Percentiles rank a stretch among this genome's conserved stretches.
Conservation (phyloP, 257 asterid genomes). For the Solanum medicagineum region DNA sequence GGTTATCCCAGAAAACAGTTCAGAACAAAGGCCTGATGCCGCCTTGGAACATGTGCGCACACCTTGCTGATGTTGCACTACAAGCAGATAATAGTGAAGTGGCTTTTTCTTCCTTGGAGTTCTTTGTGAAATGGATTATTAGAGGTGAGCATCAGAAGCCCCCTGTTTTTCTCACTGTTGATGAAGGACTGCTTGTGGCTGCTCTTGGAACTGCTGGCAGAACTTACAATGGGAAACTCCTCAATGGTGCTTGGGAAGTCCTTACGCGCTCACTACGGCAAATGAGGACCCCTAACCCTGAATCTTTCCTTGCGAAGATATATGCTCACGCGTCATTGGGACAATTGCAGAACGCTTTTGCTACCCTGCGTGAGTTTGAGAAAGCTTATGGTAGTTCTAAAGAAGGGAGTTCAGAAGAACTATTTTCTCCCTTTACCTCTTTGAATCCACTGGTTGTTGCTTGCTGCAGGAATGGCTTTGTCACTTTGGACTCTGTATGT, state of each 20-base stretch:
- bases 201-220: conserved; percentile 87
- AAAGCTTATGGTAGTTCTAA: conserved; percentile 35
- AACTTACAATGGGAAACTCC: conserved; percentile 54
- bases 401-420: conserved; percentile 31
- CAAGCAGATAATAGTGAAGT: conserved; percentile 59
- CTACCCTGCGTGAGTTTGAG: conserved; percentile 76
- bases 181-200: conserved; percentile 63
- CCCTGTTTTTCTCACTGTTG: conserved; percentile 30
- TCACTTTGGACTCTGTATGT: conserved; percentile 67
- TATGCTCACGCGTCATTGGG: conserved; percentile 63
- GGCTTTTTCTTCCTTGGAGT: conserved; percentile 57
- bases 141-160: conserved; percentile 56
- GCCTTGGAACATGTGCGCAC: conserved; percentile 56
- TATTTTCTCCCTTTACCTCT: conserved; percentile 64
- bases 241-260: conserved; percentile 81
- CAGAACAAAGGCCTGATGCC: conserved; percentile 72
- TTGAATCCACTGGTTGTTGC: conserved; percentile 67
- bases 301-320: conserved; percentile 64
- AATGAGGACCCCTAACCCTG: conserved; percentile 53
- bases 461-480: conserved; percentile 64
- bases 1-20: conserved; percentile 67
- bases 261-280: conserved; percentile 64
- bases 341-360: conserved; percentile 69
- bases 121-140: conserved; percentile 71
- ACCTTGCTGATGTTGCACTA: conserved; percentile 58